These are phyloP conservation scores for Leccinum arenicola DNA, from an alignment of 768 basidiomycete genomes.

Conservation along the genomic window DNA sequence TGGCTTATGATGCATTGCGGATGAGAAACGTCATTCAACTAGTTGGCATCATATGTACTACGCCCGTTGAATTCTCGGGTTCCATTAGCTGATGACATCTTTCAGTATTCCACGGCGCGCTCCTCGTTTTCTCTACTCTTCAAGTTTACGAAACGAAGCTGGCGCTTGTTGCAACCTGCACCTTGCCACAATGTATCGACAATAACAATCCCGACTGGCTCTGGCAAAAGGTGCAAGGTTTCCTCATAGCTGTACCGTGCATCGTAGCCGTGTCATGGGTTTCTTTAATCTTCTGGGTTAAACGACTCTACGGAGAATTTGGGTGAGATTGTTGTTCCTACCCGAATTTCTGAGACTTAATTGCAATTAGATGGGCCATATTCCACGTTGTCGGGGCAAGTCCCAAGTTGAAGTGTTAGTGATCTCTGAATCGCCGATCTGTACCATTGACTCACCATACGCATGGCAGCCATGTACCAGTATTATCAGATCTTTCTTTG, in stretches of 20 bases:
- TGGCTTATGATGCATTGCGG: conserved; percentile 82
- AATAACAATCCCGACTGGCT: conserved; percentile 46
- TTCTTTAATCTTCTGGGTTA: conserved; percentile 64
- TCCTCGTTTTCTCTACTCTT: conserved; percentile 70
- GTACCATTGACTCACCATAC: conserved; percentile 2
- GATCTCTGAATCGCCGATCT: not conserved
- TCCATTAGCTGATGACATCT: conserved; percentile 4
- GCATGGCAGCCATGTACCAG: conserved; percentile 73
- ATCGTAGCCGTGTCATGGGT: conserved; percentile 68
- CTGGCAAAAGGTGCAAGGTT: conserved; percentile 57
- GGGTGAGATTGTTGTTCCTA: conserved; percentile 50
- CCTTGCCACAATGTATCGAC: conserved; percentile 33
- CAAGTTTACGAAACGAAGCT: conserved; percentile 74
- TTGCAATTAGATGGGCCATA: conserved; percentile 70
- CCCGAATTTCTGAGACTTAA: not conserved
- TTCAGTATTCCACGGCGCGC: conserved; percentile 66
- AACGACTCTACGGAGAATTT: conserved; percentile 74
- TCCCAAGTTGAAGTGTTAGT: conserved; percentile 77
- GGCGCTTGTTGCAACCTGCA: conserved; percentile 45
- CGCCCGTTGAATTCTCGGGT: not conserved
- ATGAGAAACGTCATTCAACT: conserved; percentile 78
- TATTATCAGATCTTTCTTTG: conserved; percentile 87
- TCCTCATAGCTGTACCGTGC: conserved; percentile 71
- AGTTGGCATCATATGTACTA: conserved; percentile 64
- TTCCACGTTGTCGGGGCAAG: conserved; percentile 89